Conservation (phyloP, 2,329 filamentous ascomycete genomes). For the Cordyceps militaris region DNA sequence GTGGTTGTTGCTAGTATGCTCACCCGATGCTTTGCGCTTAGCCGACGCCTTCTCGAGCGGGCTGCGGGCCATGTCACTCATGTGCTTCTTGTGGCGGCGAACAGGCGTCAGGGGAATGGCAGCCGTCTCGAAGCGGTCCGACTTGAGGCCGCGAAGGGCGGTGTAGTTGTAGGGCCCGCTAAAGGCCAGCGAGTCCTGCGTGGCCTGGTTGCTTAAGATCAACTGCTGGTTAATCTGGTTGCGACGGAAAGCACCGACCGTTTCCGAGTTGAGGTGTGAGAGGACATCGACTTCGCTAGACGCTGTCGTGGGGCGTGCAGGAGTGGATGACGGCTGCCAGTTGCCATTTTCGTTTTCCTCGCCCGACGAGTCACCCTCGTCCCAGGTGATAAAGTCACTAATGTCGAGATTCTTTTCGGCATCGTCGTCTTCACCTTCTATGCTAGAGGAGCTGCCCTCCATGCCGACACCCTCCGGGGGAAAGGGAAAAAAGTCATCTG, state of each 20-base stretch:
- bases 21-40: conserved; percentile 49
- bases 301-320: conserved; percentile 41
- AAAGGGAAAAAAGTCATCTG: conserved; percentile 70
- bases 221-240: conserved; percentile 57
- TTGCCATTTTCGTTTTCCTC: conserved; percentile 50
- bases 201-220: conserved; percentile 53
- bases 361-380: conserved; percentile 50
- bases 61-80: conserved; percentile 40
- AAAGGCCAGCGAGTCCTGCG: conserved; percentile 56
- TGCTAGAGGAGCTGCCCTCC: conserved; percentile 39
- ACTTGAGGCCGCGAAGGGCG: conserved; percentile 55
- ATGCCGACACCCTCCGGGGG: conserved; percentile 52
- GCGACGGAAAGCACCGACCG: conserved; percentile 71
- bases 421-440: conserved; percentile 52
- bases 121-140: conserved; percentile 58
- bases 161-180: conserved; percentile 53
- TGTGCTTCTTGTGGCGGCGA: conserved; percentile 48
- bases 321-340: conserved; percentile 45
- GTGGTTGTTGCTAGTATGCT: conserved; percentile 34
- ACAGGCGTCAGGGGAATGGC: conserved; percentile 62
- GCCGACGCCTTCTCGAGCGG: conserved; percentile 41
- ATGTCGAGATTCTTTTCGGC: conserved; percentile 58
- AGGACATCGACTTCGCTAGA: conserved; percentile 39
- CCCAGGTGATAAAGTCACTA: conserved; percentile 67
- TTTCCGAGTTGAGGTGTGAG: conserved; percentile 57